Base-by-base conservation (phyloP, 2,329 filamentous ascomycete genomes). In the Fusarium tanahbumbuense region DNA sequence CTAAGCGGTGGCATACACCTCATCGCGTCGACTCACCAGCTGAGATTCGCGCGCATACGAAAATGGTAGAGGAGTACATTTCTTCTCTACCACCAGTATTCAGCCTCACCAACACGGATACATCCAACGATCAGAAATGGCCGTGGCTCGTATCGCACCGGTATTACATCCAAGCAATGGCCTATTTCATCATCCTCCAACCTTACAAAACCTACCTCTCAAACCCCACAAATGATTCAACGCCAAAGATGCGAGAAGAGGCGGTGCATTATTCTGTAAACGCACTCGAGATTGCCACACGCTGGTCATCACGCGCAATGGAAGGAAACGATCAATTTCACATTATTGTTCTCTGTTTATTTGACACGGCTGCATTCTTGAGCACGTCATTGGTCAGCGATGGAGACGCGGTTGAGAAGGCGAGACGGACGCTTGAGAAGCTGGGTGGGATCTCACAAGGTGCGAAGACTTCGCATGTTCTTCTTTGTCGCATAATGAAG, bases 161-260 rank as follows among this genome's bases (percentile, higher is more conserved):
- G 7, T 60, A 48, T 10, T 65, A 65, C 5, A 25, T 65, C 28
- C 62, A 65, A 25, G 41, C 62, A 6, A 65, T 65, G 62, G 46
- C 60, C 0, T 65, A 53, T 8, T 59, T 65, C 10, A 60, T 65
- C 23, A 44, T 65, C 2, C 23, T 65, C 1, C 62, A 65, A n/a
- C 62, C 62, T 20, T 65, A 65, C 6, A 65, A 65, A 13, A n/a
- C 27, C 10, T 44, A n/a, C 1, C 16, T 65, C 1, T 46, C 56
- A 0, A 48, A 42, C 1, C 18, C 41, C 0, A 40, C 60, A 2
- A 37, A 22, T 6, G 25, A 52, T 0, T 3, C 13, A 1, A 23
- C 20, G 5, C 22, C 41, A 2, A 13, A 65, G 0, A 4, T 65
- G 8, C 15, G 34, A 18, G n/a, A 6, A 8, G 53, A 65, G 22